phyloP scores from a whole-genome alignment of 495 filamentous ascomycete species.

The Hamigera avellanea region DNA sequence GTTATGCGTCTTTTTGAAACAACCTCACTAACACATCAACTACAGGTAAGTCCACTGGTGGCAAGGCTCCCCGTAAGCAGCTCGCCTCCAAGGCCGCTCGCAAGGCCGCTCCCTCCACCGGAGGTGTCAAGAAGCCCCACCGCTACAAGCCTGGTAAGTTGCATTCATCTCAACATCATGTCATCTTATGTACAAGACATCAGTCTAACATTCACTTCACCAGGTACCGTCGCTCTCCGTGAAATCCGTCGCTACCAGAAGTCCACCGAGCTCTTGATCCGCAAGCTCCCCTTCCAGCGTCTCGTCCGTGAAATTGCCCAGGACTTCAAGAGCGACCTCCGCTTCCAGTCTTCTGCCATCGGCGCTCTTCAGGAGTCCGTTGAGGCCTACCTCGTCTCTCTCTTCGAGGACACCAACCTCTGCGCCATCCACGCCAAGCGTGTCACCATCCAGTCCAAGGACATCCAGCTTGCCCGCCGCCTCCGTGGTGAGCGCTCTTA shows the following conservation, averaged over 20 bases:
- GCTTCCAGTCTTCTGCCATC: constrained; percentile 99
- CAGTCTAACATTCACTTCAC: constrained; percentile 20
- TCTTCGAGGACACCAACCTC: constrained; percentile 99
- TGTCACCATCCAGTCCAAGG: constrained; percentile 91
- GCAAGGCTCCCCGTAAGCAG: constrained; percentile 98
- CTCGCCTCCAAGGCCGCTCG: constrained; percentile 79
- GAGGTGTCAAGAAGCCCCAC: constrained; percentile 99
- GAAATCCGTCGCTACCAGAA: constrained; percentile 99
- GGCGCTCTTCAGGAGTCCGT: constrained; percentile 99
- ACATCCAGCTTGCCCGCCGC: constrained; percentile 93
- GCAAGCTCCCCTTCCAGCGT: constrained; percentile 99
- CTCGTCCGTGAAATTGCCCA: constrained; percentile 99
- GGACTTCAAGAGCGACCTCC: constrained; percentile 99
- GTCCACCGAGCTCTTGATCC: constrained; percentile 99
- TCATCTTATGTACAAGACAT: constrained; percentile 1
- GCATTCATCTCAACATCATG: background rate
- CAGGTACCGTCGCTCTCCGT: constrained; percentile 99
- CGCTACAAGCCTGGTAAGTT: constrained; percentile 94
- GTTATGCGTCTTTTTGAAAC: constrained; percentile 12
- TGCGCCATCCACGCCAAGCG: constrained; percentile 99
- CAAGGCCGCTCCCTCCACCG: constrained; percentile 64
- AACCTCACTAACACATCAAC: constrained; percentile 26
- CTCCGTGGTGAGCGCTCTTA: constrained; percentile 93
- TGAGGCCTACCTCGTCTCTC: constrained; percentile 99
- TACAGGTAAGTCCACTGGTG: constrained; percentile 89